phyloP scores from a whole-genome alignment of 2,329 filamentous ascomycete species.

The Volutella citrinella region DNA sequence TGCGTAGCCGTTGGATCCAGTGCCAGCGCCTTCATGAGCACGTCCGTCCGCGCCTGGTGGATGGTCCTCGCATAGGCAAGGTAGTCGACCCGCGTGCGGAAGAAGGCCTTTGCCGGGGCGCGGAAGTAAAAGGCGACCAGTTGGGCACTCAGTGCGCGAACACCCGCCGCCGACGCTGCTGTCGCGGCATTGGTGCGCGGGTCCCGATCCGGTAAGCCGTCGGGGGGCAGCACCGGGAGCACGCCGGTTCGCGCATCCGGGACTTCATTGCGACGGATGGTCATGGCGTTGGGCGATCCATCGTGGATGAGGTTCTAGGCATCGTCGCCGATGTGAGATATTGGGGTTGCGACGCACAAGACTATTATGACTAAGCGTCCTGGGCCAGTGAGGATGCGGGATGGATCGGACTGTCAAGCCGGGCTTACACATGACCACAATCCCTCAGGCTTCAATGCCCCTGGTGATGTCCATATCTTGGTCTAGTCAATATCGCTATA shows the following conservation, averaged over 20 bases:
- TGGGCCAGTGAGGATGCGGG: no score
- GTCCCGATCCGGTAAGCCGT: constrained; percentile 42
- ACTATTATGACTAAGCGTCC: neutral
- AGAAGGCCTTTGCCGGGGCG: constrained; percentile 88
- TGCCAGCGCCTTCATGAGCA: constrained; percentile 34
- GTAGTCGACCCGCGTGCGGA: constrained; percentile 86
- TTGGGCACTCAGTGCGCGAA: constrained; percentile 79
- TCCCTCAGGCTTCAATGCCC: no score
- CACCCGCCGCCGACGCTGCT: constrained; percentile 80
- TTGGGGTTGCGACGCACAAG: constrained; percentile 6
- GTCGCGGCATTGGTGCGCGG: constrained; percentile 55
- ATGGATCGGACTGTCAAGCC: no score
- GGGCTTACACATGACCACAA: no score
- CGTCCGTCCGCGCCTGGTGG: constrained; percentile 44
- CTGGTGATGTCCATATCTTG: no score
- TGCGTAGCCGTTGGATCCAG: constrained; percentile 33
- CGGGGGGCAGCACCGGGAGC: constrained; percentile 44
- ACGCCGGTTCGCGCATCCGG: constrained; percentile 29
- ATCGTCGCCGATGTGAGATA: neutral
- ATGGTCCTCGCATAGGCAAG: constrained; percentile 56
- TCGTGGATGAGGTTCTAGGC: constrained; percentile 15
- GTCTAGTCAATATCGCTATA: no score
- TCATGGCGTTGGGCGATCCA: constrained; percentile 34
- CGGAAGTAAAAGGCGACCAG: constrained; percentile 88
- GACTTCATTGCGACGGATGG: constrained; percentile 30